Evolutionary conservation across 371 early-diverging fungal species (phyloP).

Genomic region (Chytridium lagenaria): DNA sequence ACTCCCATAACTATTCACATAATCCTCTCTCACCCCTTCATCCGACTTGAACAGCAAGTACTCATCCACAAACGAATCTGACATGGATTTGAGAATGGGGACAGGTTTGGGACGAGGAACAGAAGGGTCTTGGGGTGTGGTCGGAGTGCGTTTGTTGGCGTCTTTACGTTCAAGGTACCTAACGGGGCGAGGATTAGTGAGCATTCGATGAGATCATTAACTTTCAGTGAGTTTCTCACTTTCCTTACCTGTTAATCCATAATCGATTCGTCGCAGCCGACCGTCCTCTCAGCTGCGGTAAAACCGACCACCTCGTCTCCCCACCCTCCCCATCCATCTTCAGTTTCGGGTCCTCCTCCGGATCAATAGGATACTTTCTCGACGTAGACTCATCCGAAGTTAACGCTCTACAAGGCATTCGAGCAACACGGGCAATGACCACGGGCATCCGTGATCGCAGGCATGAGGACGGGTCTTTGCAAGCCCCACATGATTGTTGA

Average conservation of each 20-base stretch:
- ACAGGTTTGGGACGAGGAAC: neutral
- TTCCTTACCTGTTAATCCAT: slow-evolving; percentile 21
- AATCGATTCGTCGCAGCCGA: slow-evolving; percentile 14
- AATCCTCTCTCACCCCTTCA: slow-evolving; percentile 77
- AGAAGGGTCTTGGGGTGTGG: no score
- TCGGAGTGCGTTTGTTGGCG: neutral
- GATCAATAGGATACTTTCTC: neutral
- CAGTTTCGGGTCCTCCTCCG: neutral
- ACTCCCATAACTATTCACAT: slow-evolving; percentile 73
- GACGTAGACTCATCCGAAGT: neutral
- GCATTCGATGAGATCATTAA: no score
- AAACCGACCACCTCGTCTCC: slow-evolving; percentile 15
- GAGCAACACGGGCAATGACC: no score
- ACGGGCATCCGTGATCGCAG: no score
- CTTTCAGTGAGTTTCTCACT: no score
- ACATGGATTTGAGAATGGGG: slow-evolving; percentile 50
- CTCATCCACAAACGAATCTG: slow-evolving; percentile 82
- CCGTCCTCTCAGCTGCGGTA: slow-evolving; percentile 7
- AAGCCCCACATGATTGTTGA: no score
- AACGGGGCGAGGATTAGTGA: no score
- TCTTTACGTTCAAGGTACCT: slow-evolving; percentile 20
- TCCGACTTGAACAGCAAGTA: slow-evolving; percentile 80
- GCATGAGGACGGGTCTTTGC: neutral
- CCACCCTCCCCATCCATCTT: neutral
- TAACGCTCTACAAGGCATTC: no score